Evolutionary conservation across 768 basidiomycete genomes (phyloP), one percentile per base, ranked within the genome.

Genomic region (Rhizopogon roseolus): DNA sequence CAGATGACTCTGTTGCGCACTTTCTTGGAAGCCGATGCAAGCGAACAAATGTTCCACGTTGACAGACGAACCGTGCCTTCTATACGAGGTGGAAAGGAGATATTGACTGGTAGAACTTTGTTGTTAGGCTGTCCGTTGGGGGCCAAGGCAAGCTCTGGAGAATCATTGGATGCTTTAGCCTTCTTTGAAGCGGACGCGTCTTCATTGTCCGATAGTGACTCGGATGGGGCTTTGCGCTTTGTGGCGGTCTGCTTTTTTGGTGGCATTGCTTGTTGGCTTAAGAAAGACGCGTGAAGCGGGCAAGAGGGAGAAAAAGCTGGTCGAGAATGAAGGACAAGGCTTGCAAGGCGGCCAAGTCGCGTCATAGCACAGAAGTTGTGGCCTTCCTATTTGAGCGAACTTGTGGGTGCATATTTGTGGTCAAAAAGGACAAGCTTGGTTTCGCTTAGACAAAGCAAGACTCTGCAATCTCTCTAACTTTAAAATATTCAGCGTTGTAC

Each of bases 21-120:
- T 80, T 95, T 93, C 70, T 86, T 93, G 59, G 84, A 78, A 53
- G 85, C 81, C 1, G 90, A 79, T 34, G 83, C 82, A 49, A 90
- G 71, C 4, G 93, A 86, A 57, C 85, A 89, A 6, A 94, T 80
- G 64, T 93, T 93, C 89, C 89, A 93, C 5, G 86, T 67, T 14
- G 80, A 79, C 28, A 94, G 71, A 14, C 84, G 75, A 37, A 81
- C 56, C 6, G 81, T 75, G 6, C 78, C 77, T 17, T 69, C 62
- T 28, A 51, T 60, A 46, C 78, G 79, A 5, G 76, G 71, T 25
- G 84, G 79, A 61, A 90, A 84, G 7, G 63, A 54, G 45, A 91
- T 84, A 36, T 73, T 68, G 19, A 72, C 75, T n/a, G 90, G 90
- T 4, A 91, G 61, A 5, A 79, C 78, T 64, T 83, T 89, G 66